phyloP scores from a whole-genome alignment of 352 stramenopile genomes.

The Pythium phragmiticola region DNA sequence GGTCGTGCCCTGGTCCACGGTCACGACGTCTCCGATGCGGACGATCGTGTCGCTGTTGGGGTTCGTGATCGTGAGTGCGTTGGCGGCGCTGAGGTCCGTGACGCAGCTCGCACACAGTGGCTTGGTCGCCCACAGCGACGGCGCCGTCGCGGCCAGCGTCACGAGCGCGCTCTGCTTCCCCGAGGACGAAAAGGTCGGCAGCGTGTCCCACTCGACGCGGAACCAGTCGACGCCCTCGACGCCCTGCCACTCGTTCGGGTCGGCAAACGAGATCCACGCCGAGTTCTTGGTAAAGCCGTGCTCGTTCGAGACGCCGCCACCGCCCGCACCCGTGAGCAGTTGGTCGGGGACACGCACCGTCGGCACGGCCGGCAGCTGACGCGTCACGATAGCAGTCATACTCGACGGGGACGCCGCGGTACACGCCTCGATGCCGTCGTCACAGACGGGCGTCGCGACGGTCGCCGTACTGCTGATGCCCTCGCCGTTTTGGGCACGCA shows the following conservation, averaged over 20 bases:
- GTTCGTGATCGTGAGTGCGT: conserved; percentile 34
- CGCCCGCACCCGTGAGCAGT: conserved; percentile 31
- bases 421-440: conserved; percentile 84
- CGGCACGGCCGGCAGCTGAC: conserved; percentile 57
- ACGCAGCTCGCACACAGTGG: conserved; percentile 56
- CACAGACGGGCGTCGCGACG: conserved; percentile 84
- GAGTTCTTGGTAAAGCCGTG: conserved; percentile 66
- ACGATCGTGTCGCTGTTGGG: conserved; percentile 29
- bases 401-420: conserved; percentile 18
- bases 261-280: conserved; percentile 56
- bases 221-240: conserved; percentile 85
- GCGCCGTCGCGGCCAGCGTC: conserved; percentile 26
- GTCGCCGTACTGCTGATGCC: conserved; percentile 60
- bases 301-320: conserved; percentile 35
- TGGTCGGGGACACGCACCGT: conserved; percentile 48
- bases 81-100: conserved; percentile 27
- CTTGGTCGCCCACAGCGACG: conserved; percentile 41
- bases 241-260: conserved; percentile 69
- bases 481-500: conserved; percentile 86
- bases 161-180: conserved; percentile 39
- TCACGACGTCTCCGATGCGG: conserved; percentile 43
- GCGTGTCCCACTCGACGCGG: conserved; percentile 89
- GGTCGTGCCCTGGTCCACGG: conserved; percentile 41
- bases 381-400: conserved; percentile 40
- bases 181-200: conserved; percentile 54